Evolutionary conservation across 371 early-diverging fungal genomes (phyloP).

Genomic region (Mortierella sp.): DNA sequence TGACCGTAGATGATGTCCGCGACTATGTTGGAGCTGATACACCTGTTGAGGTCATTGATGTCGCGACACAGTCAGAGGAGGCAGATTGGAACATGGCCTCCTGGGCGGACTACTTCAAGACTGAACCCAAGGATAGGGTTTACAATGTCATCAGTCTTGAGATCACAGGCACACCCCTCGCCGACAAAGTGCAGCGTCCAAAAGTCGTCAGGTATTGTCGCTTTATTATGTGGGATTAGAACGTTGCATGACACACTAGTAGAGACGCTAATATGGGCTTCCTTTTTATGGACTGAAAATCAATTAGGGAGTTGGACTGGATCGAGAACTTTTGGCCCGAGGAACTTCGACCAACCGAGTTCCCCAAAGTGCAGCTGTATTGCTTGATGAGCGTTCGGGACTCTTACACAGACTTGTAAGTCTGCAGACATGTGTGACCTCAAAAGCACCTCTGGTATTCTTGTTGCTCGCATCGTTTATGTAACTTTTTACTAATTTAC

Average conservation of each 20-base stretch:
- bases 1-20: conserved; percentile 81
- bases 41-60: conserved; percentile 67
- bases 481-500: neutral
- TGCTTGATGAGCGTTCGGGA: conserved; percentile 93
- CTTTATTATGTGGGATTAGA: neutral
- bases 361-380: conserved; percentile 89
- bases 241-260: neutral
- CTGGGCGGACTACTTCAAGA: conserved; percentile 86
- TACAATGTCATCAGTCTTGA: conserved; percentile 93
- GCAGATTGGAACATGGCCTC: conserved; percentile 83
- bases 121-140: conserved; percentile 73
- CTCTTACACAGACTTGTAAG: conserved; percentile 91
- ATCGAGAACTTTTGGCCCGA: conserved; percentile 88
- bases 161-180: conserved; percentile 81
- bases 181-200: conserved; percentile 76
- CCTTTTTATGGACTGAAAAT: neutral
- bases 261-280: neutral
- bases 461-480: neutral
- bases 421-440: conserved; percentile 18
- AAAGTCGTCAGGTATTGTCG: conserved; percentile 72
- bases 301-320: conserved; percentile 86
- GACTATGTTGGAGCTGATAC: conserved; percentile 69
- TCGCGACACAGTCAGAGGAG: conserved; percentile 84
- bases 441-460: neutral
- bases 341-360: conserved; percentile 68